Evolutionary conservation across 768 basidiomycete species (phyloP).

Genomic region (Epithele typhae): DNA sequence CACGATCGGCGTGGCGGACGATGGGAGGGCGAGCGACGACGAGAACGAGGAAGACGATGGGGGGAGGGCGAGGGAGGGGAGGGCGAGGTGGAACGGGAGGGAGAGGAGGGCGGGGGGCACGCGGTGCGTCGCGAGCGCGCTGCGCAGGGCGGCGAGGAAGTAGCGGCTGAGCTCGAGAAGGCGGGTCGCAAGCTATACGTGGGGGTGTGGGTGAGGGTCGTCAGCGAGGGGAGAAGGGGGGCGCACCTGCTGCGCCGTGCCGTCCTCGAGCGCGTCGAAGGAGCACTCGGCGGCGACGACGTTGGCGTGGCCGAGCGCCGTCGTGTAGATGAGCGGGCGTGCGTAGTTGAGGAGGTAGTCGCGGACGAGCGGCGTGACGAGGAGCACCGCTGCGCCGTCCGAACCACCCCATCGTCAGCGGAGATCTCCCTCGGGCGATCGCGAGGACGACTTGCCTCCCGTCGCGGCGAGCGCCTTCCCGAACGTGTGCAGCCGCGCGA

Average conservation of each 20-base stretch:
- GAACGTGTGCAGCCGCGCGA: constrained; percentile 85
- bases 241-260: constrained; percentile 54
- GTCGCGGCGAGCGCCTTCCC: constrained; percentile 86
- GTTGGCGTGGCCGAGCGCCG: constrained; percentile 72
- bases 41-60: background rate
- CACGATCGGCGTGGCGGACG: constrained; percentile 70
- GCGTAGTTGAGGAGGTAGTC: constrained; percentile 92
- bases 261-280: constrained; percentile 73
- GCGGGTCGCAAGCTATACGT: constrained; percentile 24
- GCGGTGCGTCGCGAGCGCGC: constrained; percentile 22
- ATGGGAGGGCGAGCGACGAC: constrained; percentile 5
- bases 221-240: background rate
- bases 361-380: constrained; percentile 67
- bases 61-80: constrained; percentile 20
- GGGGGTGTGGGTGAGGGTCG: constrained; percentile 24
- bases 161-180: constrained; percentile 44
- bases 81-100: constrained; percentile 29
- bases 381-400: constrained; percentile 58
- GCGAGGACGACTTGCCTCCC: constrained; percentile 67
- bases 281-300: constrained; percentile 73
- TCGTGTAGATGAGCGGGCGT: constrained; percentile 87
- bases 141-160: constrained; percentile 30
- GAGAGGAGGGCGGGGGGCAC: constrained; percentile 23
- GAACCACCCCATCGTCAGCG: background rate
- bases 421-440: too few species aligned